These are phyloP conservation scores for Camelina sativa DNA, from an alignment of 345 rosid species.

Conservation along the genomic window DNA sequence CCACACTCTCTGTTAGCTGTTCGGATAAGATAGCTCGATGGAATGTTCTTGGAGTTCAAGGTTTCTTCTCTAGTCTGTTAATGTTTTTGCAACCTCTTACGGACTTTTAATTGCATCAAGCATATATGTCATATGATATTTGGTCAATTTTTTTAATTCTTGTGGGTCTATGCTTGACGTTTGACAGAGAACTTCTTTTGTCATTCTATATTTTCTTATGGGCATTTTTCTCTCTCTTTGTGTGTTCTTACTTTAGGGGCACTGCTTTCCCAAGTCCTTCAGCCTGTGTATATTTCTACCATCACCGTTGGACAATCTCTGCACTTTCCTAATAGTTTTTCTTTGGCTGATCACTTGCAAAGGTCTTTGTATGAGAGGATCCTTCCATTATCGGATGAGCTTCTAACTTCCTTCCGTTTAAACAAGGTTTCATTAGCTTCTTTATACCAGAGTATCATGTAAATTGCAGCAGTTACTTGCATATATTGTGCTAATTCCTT, in stretches of 20 bases:
- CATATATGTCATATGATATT: neutral
- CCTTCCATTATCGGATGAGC: conserved; percentile 51
- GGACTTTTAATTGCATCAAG: conserved; percentile 2
- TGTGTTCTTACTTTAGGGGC: conserved; percentile 62
- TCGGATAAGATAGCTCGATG: conserved; percentile 91
- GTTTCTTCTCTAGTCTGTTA: conserved; percentile 44
- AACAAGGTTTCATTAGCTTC: conserved; percentile 61
- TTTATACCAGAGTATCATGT: conserved; percentile 21
- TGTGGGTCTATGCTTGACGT: conserved; percentile 13
- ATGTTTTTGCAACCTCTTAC: conserved; percentile 8
- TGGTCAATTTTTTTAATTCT: neutral
- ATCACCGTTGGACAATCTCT: conserved; percentile 69
- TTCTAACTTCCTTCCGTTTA: conserved; percentile 52
- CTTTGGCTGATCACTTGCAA: conserved; percentile 55
- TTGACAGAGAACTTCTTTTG: neutral
- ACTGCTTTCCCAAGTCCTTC: conserved; percentile 68
- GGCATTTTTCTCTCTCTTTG: conserved; percentile 26
- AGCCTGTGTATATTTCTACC: conserved; percentile 78
- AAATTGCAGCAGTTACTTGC: conserved; percentile 12
- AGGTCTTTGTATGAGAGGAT: conserved; percentile 62
- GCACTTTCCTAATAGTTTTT: conserved; percentile 45
- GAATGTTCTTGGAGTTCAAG: conserved; percentile 95
- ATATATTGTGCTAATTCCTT: conserved; percentile 35
- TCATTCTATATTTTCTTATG: conserved; percentile 22
- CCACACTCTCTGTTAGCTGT: conserved; percentile 90